Evolutionary conservation across 2,329 filamentous ascomycete species (phyloP).

Genomic region (Diaporthe velutina): DNA sequence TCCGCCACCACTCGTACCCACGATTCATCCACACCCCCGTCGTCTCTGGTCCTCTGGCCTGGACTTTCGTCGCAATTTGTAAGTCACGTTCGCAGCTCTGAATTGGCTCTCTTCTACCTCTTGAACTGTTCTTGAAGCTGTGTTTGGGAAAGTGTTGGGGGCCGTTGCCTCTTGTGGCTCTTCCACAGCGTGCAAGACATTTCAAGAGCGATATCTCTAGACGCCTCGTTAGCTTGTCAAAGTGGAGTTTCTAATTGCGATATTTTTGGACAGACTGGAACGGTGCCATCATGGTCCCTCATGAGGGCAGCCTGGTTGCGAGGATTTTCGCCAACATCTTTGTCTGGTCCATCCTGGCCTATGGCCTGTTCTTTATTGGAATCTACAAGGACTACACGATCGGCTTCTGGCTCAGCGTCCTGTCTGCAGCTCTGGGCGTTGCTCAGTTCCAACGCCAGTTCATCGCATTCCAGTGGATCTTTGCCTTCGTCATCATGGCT

Average conservation of each 20-base stretch:
- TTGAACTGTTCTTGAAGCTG: not conserved
- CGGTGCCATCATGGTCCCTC: slow-evolving; percentile 83
- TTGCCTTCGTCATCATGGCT: slow-evolving; percentile 86
- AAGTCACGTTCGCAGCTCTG: not conserved
- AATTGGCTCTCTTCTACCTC: not conserved
- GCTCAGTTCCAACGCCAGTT: slow-evolving; percentile 80
- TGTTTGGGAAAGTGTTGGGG: not conserved
- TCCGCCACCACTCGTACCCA: slow-evolving; percentile 80
- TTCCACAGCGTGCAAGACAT: not conserved
- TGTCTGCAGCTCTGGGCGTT: slow-evolving; percentile 81
- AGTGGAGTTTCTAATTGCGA: not conserved
- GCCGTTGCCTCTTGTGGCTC: not conserved
- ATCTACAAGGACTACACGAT: slow-evolving; percentile 82
- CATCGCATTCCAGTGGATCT: slow-evolving; percentile 91
- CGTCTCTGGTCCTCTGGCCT: slow-evolving; percentile 83
- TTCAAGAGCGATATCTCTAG: not conserved
- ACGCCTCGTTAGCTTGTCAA: not conserved
- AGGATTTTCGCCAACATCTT: slow-evolving; percentile 88
- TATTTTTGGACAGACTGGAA: slow-evolving; percentile 72
- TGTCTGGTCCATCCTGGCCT: slow-evolving; percentile 85
- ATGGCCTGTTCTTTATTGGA: slow-evolving; percentile 82
- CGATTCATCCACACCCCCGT: slow-evolving; percentile 82
- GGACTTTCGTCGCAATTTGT: slow-evolving; percentile 85
- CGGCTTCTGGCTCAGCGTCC: slow-evolving; percentile 81
- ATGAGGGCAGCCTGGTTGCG: slow-evolving; percentile 75